Conservation (phyloP, 208 protist species). For the Porcisia hertigi region DNA sequence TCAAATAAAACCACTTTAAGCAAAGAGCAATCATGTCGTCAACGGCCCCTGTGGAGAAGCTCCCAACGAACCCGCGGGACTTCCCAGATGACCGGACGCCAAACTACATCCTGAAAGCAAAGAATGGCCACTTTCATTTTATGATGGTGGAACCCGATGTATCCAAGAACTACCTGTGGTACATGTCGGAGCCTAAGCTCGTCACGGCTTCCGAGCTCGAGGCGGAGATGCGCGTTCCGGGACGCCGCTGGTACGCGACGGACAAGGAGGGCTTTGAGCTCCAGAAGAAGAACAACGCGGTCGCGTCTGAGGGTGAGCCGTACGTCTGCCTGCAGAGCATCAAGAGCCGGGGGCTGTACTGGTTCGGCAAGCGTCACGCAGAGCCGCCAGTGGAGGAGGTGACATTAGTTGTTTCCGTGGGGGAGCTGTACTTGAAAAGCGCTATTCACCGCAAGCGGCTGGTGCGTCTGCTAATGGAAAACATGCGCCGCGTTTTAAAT, state of each 20-base stretch:
- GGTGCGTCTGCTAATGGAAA: conserved; percentile 58
- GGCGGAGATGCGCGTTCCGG: conserved; percentile 59
- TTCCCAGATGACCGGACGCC: conserved; percentile 49
- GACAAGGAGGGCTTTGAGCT: conserved; percentile 56
- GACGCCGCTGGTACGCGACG: conserved; percentile 74
- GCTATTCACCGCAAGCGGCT: conserved; percentile 70
- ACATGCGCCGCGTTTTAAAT: conserved; percentile 61
- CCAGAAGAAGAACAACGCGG: conserved; percentile 52
- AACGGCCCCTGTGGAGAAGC: conserved; percentile 10
- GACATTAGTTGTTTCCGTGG: conserved; percentile 76
- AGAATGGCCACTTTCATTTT: conserved; percentile 72
- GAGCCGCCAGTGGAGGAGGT: conserved; percentile 49
- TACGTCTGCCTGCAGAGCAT: conserved; percentile 77
- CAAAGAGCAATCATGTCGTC: conserved; percentile 5
- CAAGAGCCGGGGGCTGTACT: conserved; percentile 45
- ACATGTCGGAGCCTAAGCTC: conserved; percentile 58
- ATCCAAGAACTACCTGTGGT: conserved; percentile 67
- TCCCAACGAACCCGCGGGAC: conserved; percentile 50
- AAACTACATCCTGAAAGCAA: conserved; percentile 64
- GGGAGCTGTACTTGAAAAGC: conserved; percentile 82
- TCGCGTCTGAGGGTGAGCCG: conserved; percentile 55
- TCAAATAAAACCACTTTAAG: conserved; percentile 3
- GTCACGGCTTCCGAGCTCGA: conserved; percentile 43
- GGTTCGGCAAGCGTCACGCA: conserved; percentile 60
- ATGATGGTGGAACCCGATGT: conserved; percentile 52